A percentile compares a stretch with the other conserved stretches of the same genome.
Evolutionary conservation across 345 rosid genomes (phyloP).

Genomic region (Balakata baccata): DNA sequence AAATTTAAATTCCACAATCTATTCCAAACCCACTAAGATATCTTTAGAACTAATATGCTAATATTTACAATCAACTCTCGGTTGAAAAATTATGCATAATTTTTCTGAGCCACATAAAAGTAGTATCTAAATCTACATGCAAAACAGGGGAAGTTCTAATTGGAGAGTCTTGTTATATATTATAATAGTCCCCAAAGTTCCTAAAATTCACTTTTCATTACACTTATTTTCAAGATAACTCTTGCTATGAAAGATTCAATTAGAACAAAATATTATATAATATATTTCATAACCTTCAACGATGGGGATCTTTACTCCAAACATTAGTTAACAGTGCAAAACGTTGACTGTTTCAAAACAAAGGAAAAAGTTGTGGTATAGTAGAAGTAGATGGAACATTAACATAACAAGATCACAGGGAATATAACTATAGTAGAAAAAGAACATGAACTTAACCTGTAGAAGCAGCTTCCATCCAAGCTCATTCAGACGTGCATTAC

Average conservation of each 20-base stretch:
- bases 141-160: too few relatives aligned
- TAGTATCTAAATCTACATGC: not conserved
- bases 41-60: not conserved
- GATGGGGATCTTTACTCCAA: too few relatives aligned
- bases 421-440: not conserved
- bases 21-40: not conserved
- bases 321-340: too few relatives aligned
- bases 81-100: not conserved
- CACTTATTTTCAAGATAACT: too few relatives aligned
- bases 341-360: too few relatives aligned
- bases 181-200: too few relatives aligned
- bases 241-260: too few relatives aligned
- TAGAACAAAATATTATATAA: too few relatives aligned
- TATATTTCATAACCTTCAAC: too few relatives aligned
- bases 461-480: conserved; percentile 90
- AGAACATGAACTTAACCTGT: conserved; percentile 52
- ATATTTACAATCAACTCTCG: not conserved
- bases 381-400: not conserved
- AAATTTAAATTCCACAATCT: not conserved
- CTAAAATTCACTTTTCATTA: too few relatives aligned
- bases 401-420: not conserved
- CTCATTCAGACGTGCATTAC: conserved; percentile 49
- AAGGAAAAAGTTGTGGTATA: not conserved
- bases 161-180: too few relatives aligned
- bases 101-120: not conserved